phyloP scores from a whole-genome alignment of 148 eudicot species.

The Rhododendron molle region DNA sequence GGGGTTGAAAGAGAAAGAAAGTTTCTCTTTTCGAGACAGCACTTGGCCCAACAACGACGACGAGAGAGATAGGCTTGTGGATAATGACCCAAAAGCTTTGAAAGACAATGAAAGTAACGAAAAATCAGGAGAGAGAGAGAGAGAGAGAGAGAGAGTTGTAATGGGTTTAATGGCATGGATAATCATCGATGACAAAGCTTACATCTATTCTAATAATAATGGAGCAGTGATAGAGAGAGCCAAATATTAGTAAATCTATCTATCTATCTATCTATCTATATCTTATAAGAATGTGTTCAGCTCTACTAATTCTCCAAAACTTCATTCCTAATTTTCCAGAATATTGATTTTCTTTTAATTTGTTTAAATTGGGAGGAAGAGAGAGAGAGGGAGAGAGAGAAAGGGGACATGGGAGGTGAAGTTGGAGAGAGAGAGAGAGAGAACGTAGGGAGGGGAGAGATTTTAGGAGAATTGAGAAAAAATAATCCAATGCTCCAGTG shows the following conservation, averaged over 20 bases:
- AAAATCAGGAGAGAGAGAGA: slow-evolving; percentile 3
- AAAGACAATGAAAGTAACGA: not conserved
- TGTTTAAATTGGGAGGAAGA: no score
- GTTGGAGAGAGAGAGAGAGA: no score
- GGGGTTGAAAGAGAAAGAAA: not conserved
- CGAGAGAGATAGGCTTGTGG: not conserved
- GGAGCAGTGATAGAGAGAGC: not conserved
- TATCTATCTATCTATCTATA: no score
- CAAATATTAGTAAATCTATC: not conserved
- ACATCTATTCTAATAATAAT: not conserved
- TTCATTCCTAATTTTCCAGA: no score
- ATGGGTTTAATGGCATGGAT: not conserved
- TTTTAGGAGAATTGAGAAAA: no score
- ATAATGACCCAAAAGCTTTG: not conserved
- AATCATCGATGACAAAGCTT: not conserved
- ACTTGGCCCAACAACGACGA: not conserved
- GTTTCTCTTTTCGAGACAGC: slow-evolving; percentile 10
- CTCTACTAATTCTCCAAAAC: no score
- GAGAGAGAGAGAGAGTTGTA: not conserved
- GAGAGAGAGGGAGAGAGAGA: no score
- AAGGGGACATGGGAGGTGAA: no score
- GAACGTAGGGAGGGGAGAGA: no score
- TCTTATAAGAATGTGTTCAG: no score
- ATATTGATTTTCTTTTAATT: no score
- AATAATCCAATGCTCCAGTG: no score